Evolutionary conservation across 331 rosid genomes (phyloP), one percentile per base, ranked within the genome.

Genomic region (Cydonia oblonga): DNA sequence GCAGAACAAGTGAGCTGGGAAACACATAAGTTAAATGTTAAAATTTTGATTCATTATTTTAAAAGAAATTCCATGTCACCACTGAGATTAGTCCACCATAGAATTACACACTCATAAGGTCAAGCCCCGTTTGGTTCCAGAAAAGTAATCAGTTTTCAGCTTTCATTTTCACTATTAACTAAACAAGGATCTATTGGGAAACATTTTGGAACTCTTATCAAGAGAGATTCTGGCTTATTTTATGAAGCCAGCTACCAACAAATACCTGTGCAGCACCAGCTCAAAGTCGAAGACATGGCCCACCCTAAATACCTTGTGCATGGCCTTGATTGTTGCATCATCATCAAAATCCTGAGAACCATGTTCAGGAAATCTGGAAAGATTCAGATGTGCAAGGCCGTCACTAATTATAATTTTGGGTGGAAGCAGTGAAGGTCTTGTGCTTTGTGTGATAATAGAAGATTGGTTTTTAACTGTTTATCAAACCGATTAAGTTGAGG

Each of bases 311-410:
- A 66, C 35, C 23, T 66, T n/a, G 49, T 42, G 35, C 70, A 66
- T 24, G 42, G 57, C 70, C 70, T 66, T 66, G 70, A 66, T 16
- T 40, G 56, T 52, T 52, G 44, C 70, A 66, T 23, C 70, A 66
- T 53, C 70, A 66, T 66, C 70, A 66, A 42, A 51, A 66, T 30
- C 70, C 35, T 38, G 70, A 22, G 28, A 66, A 38, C 70, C 12
- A 53, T 66, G 33, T 42, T 66, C 20, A 51, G 56, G 5, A 23
- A 23, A 42, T 49, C 32, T 66, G 49, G 25, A 42, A 66, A 53
- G 59, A 53, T 53, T 53, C 24, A 53, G 59, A 15, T n/a, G 22
- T 22, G 24, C 59, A n/a, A 19, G 14, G 25, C 25, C 14, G 2
- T 53, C 59, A 1, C 59, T 38, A 38, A 10, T 28, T 23, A 10